Evolutionary conservation across 2,329 filamentous ascomycete species (phyloP).

Genomic region (Exophiala spinifera): DNA sequence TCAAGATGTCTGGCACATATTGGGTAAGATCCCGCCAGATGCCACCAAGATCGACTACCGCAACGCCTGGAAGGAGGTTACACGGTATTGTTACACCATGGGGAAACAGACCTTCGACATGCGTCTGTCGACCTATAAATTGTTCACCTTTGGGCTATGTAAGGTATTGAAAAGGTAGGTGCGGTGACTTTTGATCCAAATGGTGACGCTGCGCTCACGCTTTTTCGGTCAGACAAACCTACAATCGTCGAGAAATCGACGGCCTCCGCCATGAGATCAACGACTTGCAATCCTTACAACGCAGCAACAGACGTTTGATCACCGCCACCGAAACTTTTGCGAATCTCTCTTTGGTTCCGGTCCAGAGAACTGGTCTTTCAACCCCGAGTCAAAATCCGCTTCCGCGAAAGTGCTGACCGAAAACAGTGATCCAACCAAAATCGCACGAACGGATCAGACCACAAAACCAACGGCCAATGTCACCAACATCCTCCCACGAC

Average conservation of each 20-base stretch:
- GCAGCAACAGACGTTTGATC: conserved; percentile 19
- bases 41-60: conserved; percentile 40
- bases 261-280: conserved; percentile 24
- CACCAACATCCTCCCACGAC: conserved; percentile 23
- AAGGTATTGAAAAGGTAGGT: conserved; percentile 48
- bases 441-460: conserved; percentile 23
- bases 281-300: conserved; percentile 20
- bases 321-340: conserved; percentile 16
- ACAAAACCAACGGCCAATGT: conserved; percentile 18
- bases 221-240: conserved; percentile 15
- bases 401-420: background rate
- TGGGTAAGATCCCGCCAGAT: conserved; percentile 38
- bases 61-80: conserved; percentile 51
- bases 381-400: background rate
- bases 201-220: conserved; percentile 7
- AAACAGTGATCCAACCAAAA: conserved; percentile 6
- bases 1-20: conserved; percentile 48
- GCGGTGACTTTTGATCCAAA: conserved; percentile 19
- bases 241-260: conserved; percentile 15
- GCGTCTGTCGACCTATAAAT: conserved; percentile 51
- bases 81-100: conserved; percentile 41
- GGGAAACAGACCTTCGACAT: conserved; percentile 46
- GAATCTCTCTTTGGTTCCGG: conserved; percentile 17
- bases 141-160: conserved; percentile 47
- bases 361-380: conserved; percentile 10